Evolutionary conservation across 805 yeast species (phyloP).

Genomic region (Kuraishia hungarica): DNA sequence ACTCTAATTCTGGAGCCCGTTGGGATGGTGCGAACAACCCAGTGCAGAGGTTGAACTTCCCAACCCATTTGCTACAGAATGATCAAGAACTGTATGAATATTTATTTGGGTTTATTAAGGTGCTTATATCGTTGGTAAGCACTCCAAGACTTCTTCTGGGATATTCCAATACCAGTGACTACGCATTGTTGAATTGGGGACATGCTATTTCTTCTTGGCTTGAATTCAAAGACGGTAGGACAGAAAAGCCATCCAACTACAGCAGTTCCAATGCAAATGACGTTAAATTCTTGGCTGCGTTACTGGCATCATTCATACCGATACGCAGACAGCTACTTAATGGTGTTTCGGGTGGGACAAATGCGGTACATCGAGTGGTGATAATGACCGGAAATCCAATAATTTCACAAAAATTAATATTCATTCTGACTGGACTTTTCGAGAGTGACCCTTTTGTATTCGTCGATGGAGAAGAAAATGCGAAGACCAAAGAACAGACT

Average conservation of each 20-base stretch:
- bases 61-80: slow-evolving; percentile 28
- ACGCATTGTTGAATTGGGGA: slow-evolving; percentile 40
- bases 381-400: slow-evolving; percentile 49
- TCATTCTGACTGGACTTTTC: slow-evolving; percentile 41
- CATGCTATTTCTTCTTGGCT: slow-evolving; percentile 45
- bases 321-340: slow-evolving; percentile 23
- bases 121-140: slow-evolving; percentile 30
- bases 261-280: neutral
- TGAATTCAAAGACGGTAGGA: slow-evolving; percentile 39
- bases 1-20: neutral
- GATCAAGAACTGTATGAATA: slow-evolving; percentile 34
- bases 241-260: neutral
- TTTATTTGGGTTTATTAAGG: slow-evolving; percentile 26
- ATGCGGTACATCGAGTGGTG: slow-evolving; percentile 32
- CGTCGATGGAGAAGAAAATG: slow-evolving; percentile 3
- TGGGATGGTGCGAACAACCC: slow-evolving; percentile 11
- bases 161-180: slow-evolving; percentile 26
- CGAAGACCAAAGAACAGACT: neutral
- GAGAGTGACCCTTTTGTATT: slow-evolving; percentile 23
- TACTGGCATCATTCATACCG: slow-evolving; percentile 37
- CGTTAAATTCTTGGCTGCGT: slow-evolving; percentile 34
- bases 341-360: slow-evolving; percentile 22
- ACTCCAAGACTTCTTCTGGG: slow-evolving; percentile 38
- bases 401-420: slow-evolving; percentile 45
- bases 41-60: slow-evolving; percentile 26